Evolutionary conservation across 2,329 filamentous ascomycete species (phyloP).

Genomic region (Curvularia sp.): DNA sequence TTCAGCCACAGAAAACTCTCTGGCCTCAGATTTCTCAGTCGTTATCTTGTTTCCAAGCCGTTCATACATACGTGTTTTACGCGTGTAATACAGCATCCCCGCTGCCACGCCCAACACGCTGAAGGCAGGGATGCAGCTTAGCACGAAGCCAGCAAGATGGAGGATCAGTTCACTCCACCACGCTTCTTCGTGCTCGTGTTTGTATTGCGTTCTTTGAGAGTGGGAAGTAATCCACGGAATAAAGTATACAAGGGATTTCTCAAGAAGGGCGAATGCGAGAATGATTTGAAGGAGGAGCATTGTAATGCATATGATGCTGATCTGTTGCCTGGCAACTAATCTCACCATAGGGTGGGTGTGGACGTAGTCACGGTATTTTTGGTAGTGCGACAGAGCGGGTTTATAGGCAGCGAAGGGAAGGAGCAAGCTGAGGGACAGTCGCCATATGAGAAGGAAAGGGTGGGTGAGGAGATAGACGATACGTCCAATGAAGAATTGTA

Average conservation of each 20-base stretch:
- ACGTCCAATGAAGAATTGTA: conserved; percentile 4
- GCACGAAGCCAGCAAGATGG: conserved; percentile 2
- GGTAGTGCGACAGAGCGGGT: background rate
- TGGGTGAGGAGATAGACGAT: conserved; percentile 2
- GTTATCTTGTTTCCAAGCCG: conserved; percentile 6
- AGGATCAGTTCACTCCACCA: conserved; percentile 8
- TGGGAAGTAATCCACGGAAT: conserved; percentile 9
- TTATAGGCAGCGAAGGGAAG: background rate
- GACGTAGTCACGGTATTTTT: background rate
- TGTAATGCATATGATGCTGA: background rate
- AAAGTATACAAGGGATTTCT: conserved; percentile 2
- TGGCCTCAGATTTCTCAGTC: conserved; percentile 3
- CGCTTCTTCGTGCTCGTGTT: background rate
- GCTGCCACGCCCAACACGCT: conserved; percentile 1
- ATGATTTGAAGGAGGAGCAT: conserved; percentile 6
- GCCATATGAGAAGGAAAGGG: conserved; percentile 13
- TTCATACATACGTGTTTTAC: conserved; percentile 13
- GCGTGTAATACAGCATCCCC: conserved; percentile 10
- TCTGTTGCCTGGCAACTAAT: background rate
- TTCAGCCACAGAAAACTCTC: conserved; percentile 14
- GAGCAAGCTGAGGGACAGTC: conserved; percentile 5
- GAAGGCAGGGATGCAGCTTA: conserved; percentile 11
- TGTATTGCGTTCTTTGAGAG: background rate
- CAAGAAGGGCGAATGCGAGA: conserved; percentile 13
- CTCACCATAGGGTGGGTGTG: background rate